phyloP scores from a whole-genome alignment of 2,329 filamentous ascomycete species.

The Colletotrichum sublineola region DNA sequence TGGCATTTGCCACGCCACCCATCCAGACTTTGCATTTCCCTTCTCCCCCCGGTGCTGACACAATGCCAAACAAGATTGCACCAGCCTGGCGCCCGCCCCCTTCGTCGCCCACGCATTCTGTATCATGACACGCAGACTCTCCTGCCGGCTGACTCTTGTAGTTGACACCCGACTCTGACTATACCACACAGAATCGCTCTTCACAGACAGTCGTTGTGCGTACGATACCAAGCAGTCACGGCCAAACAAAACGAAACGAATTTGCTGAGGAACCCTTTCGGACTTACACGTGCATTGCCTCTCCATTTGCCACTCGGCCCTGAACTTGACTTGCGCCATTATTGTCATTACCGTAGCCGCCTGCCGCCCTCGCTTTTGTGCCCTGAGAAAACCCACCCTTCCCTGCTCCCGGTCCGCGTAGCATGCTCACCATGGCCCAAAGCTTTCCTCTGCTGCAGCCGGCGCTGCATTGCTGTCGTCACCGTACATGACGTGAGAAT shows the following conservation, averaged over 20 bases:
- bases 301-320: conserved; percentile 14
- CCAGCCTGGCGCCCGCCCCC: neutral
- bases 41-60: neutral
- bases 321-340: conserved; percentile 4
- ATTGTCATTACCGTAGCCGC: conserved; percentile 8
- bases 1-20: neutral
- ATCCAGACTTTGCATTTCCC: neutral
- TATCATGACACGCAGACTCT: conserved; percentile 29
- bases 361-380: neutral
- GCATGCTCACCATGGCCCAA: neutral
- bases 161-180: conserved; percentile 15
- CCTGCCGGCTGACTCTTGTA: conserved; percentile 19
- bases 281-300: neutral
- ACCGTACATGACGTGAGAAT: conserved; percentile 14
- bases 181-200: neutral
- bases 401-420: conserved; percentile 1
- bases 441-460: neutral
- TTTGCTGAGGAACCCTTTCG: neutral
- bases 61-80: neutral
- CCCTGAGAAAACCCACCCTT: neutral
- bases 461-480: conserved; percentile 23
- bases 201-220: neutral
- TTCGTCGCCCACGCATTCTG: neutral
- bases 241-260: neutral
- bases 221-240: neutral